Evolutionary conservation across 163 green algal genomes (phyloP), one percentile per base, ranked within the genome.

Genomic region (Smithsoniella earleae): DNA sequence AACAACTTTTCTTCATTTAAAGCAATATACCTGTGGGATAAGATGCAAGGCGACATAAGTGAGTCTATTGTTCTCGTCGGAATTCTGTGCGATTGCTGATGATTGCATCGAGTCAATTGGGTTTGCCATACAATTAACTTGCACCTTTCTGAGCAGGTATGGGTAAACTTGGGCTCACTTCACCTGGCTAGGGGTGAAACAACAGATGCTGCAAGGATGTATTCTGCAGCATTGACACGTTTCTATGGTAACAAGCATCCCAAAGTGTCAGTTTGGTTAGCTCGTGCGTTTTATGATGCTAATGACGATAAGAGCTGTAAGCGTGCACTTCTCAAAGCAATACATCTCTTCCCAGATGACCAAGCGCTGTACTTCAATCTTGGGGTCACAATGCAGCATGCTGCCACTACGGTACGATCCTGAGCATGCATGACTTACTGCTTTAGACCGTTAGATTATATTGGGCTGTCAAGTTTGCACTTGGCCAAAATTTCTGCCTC

Each of bases 301-400:
- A 81, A 87, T 45, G 76, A 91, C 44, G 78, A 90, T 66, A 45
- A 62, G 25, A 78, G 86, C 54, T 88, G 89, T 18, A 88, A 87
- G 77, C 46, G 73, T 0, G 77, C 74, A 44, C 86, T 97, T 75
- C 80, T 87, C 62, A 79, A 76, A 27, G 88, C 90, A 34, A 77
- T 95, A 72, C 92, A 96, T 81, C 62, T 89, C 34, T 77, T 82
- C 1, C 92, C 92, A 5, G 82, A 75, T 0, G 83, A 92, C 77
- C 77, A 81, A 75, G 77, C 79, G 58, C 79, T 97, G 72, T 80
- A 85, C 40, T 97, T 97, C 77, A 89, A 97, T 77, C 73, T 86
- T 28, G 90, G 84, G 2, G 80, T 94, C 33, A 84, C 79, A 38
- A 83, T 95, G 82, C 88, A 95, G 87, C 58, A 69, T 0, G 20